phyloP scores from a whole-genome alignment of 2,329 filamentous ascomycete species.

The Botrytis byssoidea region DNA sequence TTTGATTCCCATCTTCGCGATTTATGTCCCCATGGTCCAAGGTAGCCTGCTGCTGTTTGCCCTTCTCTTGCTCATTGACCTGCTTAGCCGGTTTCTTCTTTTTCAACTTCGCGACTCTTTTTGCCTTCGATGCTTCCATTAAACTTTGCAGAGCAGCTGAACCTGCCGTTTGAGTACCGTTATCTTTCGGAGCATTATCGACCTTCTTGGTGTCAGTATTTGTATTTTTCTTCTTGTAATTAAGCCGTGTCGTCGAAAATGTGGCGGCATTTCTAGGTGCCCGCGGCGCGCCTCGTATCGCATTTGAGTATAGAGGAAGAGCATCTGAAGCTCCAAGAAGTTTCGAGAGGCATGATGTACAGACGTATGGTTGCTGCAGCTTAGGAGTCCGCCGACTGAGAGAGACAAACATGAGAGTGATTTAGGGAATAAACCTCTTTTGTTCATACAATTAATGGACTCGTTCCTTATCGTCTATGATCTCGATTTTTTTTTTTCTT shows the following conservation, averaged over 20 bases:
- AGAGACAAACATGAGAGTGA: constrained; percentile 31
- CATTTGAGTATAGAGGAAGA: constrained; percentile 6
- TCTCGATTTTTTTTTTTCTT: constrained; percentile 3
- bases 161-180: neutral
- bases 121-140: neutral
- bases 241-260: constrained; percentile 22
- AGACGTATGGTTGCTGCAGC: constrained; percentile 28
- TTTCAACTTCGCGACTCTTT: neutral
- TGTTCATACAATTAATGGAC: neutral
- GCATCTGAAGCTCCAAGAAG: constrained; percentile 16
- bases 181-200: neutral
- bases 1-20: neutral
- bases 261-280: constrained; percentile 7
- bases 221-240: neutral
- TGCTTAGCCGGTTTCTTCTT: neutral
- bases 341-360: constrained; percentile 31
- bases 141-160: neutral
- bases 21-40: neutral
- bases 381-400: constrained; percentile 29
- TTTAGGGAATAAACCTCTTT: constrained; percentile 9
- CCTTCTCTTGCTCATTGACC: neutral
- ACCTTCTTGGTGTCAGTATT: neutral
- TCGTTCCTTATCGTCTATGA: neutral
- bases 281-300: constrained; percentile 10
- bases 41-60: neutral